phyloP scores from a whole-genome alignment of 352 stramenopile genomes.

The Pythium apleroticum region DNA sequence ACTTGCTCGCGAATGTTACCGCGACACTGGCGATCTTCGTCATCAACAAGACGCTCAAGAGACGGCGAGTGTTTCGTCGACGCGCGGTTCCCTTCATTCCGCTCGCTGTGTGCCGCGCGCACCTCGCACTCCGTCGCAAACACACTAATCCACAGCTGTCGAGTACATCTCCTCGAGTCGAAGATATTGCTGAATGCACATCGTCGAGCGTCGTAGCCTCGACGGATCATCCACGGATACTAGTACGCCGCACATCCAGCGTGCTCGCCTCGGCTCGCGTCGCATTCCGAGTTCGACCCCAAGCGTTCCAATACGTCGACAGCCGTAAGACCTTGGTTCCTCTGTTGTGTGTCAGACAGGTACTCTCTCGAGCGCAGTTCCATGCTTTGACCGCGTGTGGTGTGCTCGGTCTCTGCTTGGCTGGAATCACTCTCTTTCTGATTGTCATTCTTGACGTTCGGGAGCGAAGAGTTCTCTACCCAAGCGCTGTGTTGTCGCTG shows the following conservation, averaged over 20 bases:
- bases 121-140: conserved; percentile 1
- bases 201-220: too few species aligned
- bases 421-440: conserved; percentile 5
- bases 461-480: background rate
- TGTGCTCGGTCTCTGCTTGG: conserved; percentile 1
- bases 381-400: conserved; percentile 6
- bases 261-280: background rate
- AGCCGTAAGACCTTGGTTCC: background rate
- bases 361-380: background rate
- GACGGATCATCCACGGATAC: too few species aligned
- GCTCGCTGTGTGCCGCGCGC: conserved; percentile 13
- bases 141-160: background rate
- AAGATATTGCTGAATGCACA: too few species aligned
- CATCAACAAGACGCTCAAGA: conserved; percentile 25
- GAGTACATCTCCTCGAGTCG: background rate
- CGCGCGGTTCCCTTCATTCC: conserved; percentile 5
- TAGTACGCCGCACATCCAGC: background rate
- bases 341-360: background rate
- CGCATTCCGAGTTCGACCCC: conserved; percentile 13
- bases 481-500: conserved; percentile 5
- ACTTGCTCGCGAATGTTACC: conserved; percentile 21
- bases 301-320: conserved; percentile 7
- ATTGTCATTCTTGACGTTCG: conserved; percentile 12
- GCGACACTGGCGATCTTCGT: conserved; percentile 23
- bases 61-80: conserved; percentile 10